Conservation (phyloP, 495 filamentous ascomycete genomes). For the Hyphodiscus hymeniophilus region DNA sequence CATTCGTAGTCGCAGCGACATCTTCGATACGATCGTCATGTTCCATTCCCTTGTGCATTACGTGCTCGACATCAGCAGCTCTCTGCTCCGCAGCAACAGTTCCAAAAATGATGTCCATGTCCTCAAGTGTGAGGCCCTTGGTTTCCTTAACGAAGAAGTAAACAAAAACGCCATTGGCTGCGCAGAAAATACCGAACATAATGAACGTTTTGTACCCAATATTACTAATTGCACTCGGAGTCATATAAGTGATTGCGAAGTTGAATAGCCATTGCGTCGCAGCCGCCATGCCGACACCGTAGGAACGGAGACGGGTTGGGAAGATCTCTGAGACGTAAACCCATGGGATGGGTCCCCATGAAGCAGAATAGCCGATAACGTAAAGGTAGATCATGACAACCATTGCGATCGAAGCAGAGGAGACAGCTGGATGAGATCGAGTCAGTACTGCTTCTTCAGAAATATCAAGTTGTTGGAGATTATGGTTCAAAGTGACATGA, state of each 20-base stretch:
- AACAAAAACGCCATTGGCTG: conserved; percentile 25
- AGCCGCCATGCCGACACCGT: conserved; percentile 36
- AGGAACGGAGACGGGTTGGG: conserved; percentile 40
- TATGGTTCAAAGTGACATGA: no score
- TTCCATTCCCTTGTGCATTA: conserved; percentile 25
- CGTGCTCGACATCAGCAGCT: conserved; percentile 33
- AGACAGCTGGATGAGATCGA: not conserved
- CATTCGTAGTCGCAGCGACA: no score
- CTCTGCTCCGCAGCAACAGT: conserved; percentile 30
- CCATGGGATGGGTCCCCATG: conserved; percentile 44
- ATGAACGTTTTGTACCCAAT: conserved; percentile 46
- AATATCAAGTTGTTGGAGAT: no score
- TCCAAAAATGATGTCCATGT: conserved; percentile 31
- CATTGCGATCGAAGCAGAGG: conserved; percentile 33
- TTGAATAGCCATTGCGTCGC: conserved; percentile 51
- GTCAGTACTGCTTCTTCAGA: no score
- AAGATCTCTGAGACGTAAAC: conserved; percentile 46
- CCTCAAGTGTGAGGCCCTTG: conserved; percentile 20
- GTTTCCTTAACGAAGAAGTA: conserved; percentile 43
- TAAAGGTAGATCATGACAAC: conserved; percentile 43
- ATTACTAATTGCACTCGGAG: conserved; percentile 40
- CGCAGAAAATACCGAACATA: conserved; percentile 46
- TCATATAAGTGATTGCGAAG: conserved; percentile 45
- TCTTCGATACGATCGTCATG: no score
- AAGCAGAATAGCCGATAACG: conserved; percentile 39